phyloP scores from a whole-genome alignment of 2,329 filamentous ascomycete genomes.

The Exophiala calicioides region DNA sequence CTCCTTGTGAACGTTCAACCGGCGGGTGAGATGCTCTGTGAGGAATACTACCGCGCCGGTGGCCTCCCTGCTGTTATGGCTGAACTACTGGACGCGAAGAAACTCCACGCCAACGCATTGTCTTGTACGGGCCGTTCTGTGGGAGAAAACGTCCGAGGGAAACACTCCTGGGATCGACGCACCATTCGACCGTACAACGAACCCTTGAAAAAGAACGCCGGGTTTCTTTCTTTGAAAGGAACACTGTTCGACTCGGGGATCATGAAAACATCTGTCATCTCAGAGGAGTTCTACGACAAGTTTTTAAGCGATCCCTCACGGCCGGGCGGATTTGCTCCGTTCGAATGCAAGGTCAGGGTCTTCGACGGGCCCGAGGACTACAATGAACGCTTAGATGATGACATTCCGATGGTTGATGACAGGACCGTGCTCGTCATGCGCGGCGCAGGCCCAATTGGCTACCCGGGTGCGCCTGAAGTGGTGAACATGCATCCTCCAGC shows the following conservation, averaged over 20 bases:
- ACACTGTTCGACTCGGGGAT: conserved; percentile 55
- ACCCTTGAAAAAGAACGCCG: conserved; percentile 53
- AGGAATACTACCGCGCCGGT: conserved; percentile 58
- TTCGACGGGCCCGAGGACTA: conserved; percentile 57
- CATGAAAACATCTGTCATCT: conserved; percentile 57
- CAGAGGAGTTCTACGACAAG: conserved; percentile 45
- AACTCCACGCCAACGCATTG: conserved; percentile 47
- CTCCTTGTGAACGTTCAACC: conserved; percentile 59
- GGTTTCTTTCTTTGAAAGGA: conserved; percentile 53
- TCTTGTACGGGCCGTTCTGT: conserved; percentile 53
- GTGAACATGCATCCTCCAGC: conserved; percentile 56
- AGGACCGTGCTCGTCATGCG: conserved; percentile 53
- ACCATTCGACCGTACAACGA: conserved; percentile 49
- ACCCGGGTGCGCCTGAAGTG: conserved; percentile 54
- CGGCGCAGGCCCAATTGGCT: conserved; percentile 52
- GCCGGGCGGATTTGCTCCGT: conserved; percentile 52
- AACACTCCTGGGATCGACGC: conserved; percentile 52
- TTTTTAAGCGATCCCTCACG: conserved; percentile 50
- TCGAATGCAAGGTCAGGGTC: conserved; percentile 50
- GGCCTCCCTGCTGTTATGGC: conserved; percentile 57
- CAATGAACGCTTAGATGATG: conserved; percentile 45
- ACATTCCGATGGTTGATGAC: conserved; percentile 41
- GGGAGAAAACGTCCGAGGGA: conserved; percentile 45
- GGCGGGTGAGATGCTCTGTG: conserved; percentile 54
- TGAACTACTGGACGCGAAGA: conserved; percentile 52